phyloP scores from a whole-genome alignment of 352 stramenopile species.

The Saprolegnia diclina region DNA sequence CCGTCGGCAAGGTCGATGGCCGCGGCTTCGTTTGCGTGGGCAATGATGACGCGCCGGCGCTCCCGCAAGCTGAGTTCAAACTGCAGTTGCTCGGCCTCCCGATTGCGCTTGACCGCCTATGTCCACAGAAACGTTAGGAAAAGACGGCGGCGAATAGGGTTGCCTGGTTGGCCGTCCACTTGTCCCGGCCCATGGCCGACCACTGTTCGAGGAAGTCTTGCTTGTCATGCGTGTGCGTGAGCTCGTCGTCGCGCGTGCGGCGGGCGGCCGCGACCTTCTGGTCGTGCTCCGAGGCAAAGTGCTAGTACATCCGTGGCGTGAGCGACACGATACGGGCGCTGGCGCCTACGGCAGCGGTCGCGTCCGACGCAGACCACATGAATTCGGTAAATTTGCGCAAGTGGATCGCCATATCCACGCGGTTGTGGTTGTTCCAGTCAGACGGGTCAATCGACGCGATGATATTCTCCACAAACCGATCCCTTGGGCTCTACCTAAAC shows the following conservation, averaged over 20 bases:
- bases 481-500: slow-evolving; percentile 36
- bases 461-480: slow-evolving; percentile 47
- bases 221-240: slow-evolving; percentile 54
- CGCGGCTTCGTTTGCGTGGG: slow-evolving; percentile 31
- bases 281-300: slow-evolving; percentile 35
- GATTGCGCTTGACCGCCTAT: slow-evolving; percentile 28
- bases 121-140: not conserved
- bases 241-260: slow-evolving; percentile 29
- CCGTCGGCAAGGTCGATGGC: slow-evolving; percentile 41
- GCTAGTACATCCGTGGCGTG: not conserved
- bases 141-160: too few relatives aligned
- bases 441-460: slow-evolving; percentile 40
- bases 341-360: slow-evolving; percentile 34
- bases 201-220: slow-evolving; percentile 48
- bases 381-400: slow-evolving; percentile 54
- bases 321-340: not conserved
- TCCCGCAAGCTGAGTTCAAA: slow-evolving; percentile 58
- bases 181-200: slow-evolving; percentile 25
- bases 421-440: slow-evolving; percentile 48
- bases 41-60: slow-evolving; percentile 34
- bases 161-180: slow-evolving; percentile 16
- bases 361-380: slow-evolving; percentile 52
- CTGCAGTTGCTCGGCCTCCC: slow-evolving; percentile 47
- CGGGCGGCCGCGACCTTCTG: slow-evolving; percentile 29
- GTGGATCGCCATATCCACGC: slow-evolving; percentile 63